Base-by-base conservation (phyloP, 441 rosid species). In the Arabidopsis lyrata region DNA sequence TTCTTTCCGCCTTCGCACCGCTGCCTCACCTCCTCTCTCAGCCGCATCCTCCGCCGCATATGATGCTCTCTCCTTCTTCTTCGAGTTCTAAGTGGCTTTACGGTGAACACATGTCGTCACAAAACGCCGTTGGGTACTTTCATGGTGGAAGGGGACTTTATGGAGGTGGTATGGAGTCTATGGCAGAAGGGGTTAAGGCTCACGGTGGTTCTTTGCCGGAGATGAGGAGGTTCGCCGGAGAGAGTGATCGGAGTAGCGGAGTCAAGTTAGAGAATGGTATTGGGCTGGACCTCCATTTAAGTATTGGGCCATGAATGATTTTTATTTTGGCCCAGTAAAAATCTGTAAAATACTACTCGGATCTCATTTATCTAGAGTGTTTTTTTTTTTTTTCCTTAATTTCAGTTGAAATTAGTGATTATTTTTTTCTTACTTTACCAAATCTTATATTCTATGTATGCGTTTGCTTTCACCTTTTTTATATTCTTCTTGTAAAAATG, bases 211-310 rank as follows among this genome's bases (percentile, higher is more conserved):
- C 70, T 53, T 79, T 69, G 63, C 80, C 82, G 68, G 83, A 56
- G 22, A 39, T 59, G 66, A 75, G 80, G 60, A 66, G 77, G 24
- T 72, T 78, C 13, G 67, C 34, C 24, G 81, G 82, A 45, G 80
- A 71, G 0, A 69, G 8, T 50, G 72, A 63, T 22, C 81, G 73
- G 2, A 81, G 74, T 22, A 73, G 36, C 14, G 76, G 77, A 65
- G 13, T 65, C 13, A 61, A 77, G 57, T 48, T 52, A 27, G 80
- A 86, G 24, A 79, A 76, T 75, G 84, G 83, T 20, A 75, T 90
- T 70, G 88, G 86, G 44, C 74, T 90, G 70, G 84, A 90, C 66
- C 85, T 89, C 64, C 92, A 87, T 69, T 79, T 90, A 41, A 74
- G 95, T 53, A 85, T 84, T 65, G 84, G 86, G 66, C 82, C 81